Percentiles rank a stretch among this genome's conserved stretches.
Conservation (phyloP, 1,139 yeast genomes). For the Kodamaea anthophila region DNA sequence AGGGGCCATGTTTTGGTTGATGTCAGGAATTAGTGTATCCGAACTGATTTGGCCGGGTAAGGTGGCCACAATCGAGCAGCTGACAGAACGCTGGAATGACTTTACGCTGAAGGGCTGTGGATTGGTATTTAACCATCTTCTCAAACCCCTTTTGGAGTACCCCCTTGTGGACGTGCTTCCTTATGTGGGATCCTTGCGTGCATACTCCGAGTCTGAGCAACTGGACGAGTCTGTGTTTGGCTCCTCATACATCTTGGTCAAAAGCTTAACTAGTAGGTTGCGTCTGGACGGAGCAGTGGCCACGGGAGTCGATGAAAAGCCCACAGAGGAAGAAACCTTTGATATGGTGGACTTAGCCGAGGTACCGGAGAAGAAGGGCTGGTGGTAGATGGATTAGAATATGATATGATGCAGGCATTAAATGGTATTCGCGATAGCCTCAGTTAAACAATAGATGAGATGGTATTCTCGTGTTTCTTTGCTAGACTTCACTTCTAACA, state of each 20-base stretch:
- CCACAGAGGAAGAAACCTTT: conserved; percentile 23
- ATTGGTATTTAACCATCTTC: conserved; percentile 23
- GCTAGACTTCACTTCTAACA: no score
- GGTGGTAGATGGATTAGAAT: no score
- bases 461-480: no score
- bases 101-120: conserved; percentile 32
- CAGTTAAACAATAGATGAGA: no score
- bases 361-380: conserved; percentile 17
- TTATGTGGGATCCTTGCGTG: conserved; percentile 2
- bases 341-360: conserved; percentile 34
- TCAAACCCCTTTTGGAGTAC: conserved; percentile 29
- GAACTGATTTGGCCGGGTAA: conserved; percentile 3
- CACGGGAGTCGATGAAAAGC: background rate
- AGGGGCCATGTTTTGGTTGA: conserved; percentile 46
- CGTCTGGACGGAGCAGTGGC: conserved; percentile 3
- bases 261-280: conserved; percentile 10
- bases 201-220: background rate
- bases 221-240: conserved; percentile 8
- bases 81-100: conserved; percentile 12
- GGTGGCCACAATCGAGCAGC: conserved; percentile 4
- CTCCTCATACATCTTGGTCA: conserved; percentile 14
- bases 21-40: conserved; percentile 35
- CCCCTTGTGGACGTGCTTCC: conserved; percentile 9
- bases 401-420: no score
- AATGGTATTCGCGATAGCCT: no score